Conservation (phyloP, 371 early-diverging fungal species). For the Zancudomyces culisetae region DNA sequence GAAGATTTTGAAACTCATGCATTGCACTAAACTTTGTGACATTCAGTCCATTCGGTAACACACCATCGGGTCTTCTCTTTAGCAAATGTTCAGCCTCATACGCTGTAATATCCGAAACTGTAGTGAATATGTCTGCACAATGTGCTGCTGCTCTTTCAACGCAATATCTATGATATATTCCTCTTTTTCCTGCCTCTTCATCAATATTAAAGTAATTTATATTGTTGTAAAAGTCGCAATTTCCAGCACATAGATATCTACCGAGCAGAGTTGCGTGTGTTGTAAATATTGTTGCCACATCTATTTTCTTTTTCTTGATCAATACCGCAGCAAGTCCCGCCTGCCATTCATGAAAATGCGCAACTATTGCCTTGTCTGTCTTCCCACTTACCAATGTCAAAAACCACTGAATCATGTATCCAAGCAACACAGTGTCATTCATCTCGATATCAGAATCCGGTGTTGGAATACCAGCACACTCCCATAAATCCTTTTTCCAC, state of each 20-base stretch:
- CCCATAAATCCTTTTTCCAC: constrained; percentile 93
- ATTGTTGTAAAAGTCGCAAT: constrained; percentile 90
- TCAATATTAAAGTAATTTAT: constrained; percentile 81
- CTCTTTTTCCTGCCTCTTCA: constrained; percentile 86
- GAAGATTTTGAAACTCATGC: constrained; percentile 95
- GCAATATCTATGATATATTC: constrained; percentile 93
- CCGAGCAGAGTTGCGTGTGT: constrained; percentile 92
- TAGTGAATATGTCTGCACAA: constrained; percentile 88
- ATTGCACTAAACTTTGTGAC: constrained; percentile 89
- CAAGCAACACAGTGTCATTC: constrained; percentile 86
- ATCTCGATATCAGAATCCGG: constrained; percentile 80
- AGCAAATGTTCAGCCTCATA: constrained; percentile 87
- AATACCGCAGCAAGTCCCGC: constrained; percentile 80
- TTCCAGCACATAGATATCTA: constrained; percentile 87
- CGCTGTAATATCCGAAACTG: constrained; percentile 89
- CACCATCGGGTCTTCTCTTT: constrained; percentile 90
- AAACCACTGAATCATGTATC: constrained; percentile 86
- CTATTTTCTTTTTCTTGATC: constrained; percentile 64
- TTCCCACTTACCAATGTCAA: constrained; percentile 45
- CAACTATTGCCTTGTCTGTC: constrained; percentile 56
- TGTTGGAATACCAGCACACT: constrained; percentile 73
- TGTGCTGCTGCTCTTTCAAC: constrained; percentile 92
- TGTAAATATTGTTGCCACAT: constrained; percentile 86
- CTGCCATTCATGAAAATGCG: constrained; percentile 95
- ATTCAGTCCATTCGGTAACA: constrained; percentile 86